Base-by-base conservation (phyloP, 108 stramenopile species). In the Nitzschia inconspicua region DNA sequence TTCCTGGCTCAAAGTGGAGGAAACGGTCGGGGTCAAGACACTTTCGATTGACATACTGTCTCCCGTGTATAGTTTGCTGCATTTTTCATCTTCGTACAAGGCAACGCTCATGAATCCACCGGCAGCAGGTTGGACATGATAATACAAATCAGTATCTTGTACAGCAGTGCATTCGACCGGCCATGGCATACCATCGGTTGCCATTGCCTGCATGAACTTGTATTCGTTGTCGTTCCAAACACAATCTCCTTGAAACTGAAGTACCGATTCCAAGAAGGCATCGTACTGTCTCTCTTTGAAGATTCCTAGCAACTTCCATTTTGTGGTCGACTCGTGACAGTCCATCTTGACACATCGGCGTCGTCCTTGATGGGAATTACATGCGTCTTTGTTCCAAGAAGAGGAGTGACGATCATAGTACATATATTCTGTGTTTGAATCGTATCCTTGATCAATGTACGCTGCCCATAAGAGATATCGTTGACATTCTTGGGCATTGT, bases 281-380 rank as follows among this genome's bases (percentile, higher is more conserved):
- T 61, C 41, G 25, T 63, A 73, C 20, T 70, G 36, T 4, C 41
- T 51, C 19, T 82, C 71, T 43, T 82, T 84, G 78, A 72, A 84
- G 56, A 76, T 59, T 42, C 82, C 83, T 16, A 88, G 40, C 16
- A 84, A 28, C 8, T 63, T 62, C 35, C 66, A 88, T 14, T 69
- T 40, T 9, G 72, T 47, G 22, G 76, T 74, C 20, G 35, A 43
- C 2, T 73, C 24, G 47, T 87, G 85, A 42, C 83, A 88, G 41
- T 88, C 80, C 78, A 88, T 79, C 47, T 73, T 73, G 16, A 66
- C 73, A 42, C 82, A 84, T 16, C 78, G 63, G 24, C 26, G n/a
- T 16, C 41, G 60, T 9, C 68, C 65, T 19, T 67, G 49, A 53
- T 51, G 44, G 10, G 47, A 43, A 40, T 65, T 42, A 48, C 82